Evolutionary conservation across 108 stramenopile species (phyloP), one percentile per base, ranked within the genome.

Genomic region (Discostella pseudostelligera): DNA sequence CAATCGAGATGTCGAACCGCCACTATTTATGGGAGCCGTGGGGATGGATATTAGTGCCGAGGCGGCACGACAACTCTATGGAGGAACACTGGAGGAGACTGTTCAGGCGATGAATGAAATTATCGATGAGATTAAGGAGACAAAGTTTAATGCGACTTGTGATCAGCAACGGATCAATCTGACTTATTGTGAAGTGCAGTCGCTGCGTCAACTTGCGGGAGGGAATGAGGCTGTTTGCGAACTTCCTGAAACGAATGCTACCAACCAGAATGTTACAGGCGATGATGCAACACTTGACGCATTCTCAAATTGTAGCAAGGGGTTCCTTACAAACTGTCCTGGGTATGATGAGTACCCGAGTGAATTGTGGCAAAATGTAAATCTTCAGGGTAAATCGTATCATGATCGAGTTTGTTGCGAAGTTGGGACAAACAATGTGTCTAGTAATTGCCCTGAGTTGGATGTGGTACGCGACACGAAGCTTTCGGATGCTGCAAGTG

Each of bases 11-110:
- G 58, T 73, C 13, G 43, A 68, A 24, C 80, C 82, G 28, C 68
- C 79, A 24, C 44, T 76, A 4, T 81, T 83, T 56, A 39, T 81
- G 37, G 84, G 84, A 7, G 84, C 82, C 4, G 84, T 83, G 13
- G 82, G 75, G 3, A 56, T 79, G 46, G 84, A 85, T 62, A 36
- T 76, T 35, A 32, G 47, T n/a, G 39, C 58, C 8, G 68, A 69
- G 40, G 76, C 66, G 12, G 74, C 66, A 19, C 25, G 29, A 36
- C 14, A 39, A 17, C 43, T 75, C 12, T 75, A 56, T 39, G 56
- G 51, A 12, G 65, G 62, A 17, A 62, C 66, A 1, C 20, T 36
- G 43, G 46, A 56, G 32, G 74, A 75, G 42, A 75, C 74, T 44
- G 49, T 47, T 17, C 14, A 29, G 4, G 61, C 36, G 10, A 59